Evolutionary conservation across 768 basidiomycete species (phyloP).

Genomic region (Strobilomyces dryophilus): DNA sequence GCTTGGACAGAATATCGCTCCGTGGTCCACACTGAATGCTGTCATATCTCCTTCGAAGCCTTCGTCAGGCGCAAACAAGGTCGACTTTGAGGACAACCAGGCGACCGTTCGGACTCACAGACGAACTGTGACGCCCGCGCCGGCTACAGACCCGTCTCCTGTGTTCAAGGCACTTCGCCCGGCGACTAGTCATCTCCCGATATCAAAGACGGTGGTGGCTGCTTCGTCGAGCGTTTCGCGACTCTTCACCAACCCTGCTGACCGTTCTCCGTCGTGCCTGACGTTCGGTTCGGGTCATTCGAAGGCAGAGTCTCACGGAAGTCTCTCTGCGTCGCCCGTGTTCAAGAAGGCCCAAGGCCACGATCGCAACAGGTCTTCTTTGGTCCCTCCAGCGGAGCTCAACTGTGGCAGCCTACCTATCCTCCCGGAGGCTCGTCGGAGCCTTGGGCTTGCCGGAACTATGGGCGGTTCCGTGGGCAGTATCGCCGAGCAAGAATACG

Average conservation of each 20-base stretch:
- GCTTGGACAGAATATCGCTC: constrained; percentile 57
- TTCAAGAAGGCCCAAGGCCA: constrained; percentile 30
- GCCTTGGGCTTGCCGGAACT: constrained; percentile 63
- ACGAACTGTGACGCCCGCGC: constrained; percentile 54
- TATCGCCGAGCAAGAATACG: constrained; percentile 41
- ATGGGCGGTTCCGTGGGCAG: constrained; percentile 58
- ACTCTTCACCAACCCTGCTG: constrained; percentile 17
- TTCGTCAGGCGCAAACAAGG: constrained; percentile 16
- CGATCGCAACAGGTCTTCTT: constrained; percentile 23
- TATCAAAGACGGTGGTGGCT: constrained; percentile 17
- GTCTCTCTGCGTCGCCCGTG: constrained; percentile 29
- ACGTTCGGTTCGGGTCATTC: constrained; percentile 37
- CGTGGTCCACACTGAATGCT: constrained; percentile 51
- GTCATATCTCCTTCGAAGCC: constrained; percentile 37
- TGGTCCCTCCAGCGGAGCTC: constrained; percentile 13
- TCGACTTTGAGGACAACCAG: constrained; percentile 25
- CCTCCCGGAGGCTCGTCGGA: constrained; percentile 47
- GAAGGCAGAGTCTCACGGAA: constrained; percentile 24
- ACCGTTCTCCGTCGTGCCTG: constrained; percentile 29
- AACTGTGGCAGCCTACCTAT: constrained; percentile 35
- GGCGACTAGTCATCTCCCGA: constrained; percentile 32
- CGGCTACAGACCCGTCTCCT: constrained; percentile 52
- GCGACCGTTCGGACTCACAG: constrained; percentile 37
- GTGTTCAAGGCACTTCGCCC: constrained; percentile 59
- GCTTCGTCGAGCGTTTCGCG: constrained; percentile 26